Base-by-base conservation (phyloP, 2,329 filamentous ascomycete genomes). In the Hymenoscyphus fraxineus region DNA sequence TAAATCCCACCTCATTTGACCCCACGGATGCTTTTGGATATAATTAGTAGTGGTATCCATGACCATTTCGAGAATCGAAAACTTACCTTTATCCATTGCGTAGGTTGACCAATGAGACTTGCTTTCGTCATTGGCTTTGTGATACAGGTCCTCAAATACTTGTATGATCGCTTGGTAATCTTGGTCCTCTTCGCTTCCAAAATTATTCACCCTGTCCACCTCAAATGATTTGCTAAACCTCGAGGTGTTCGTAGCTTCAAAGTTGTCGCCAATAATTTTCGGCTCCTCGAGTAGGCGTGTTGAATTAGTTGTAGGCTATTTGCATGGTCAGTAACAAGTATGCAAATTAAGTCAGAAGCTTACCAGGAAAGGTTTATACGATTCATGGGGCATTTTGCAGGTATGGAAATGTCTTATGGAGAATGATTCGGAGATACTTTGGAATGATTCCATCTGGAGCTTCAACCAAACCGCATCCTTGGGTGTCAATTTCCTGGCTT, bases 371-470 rank as follows among this genome's bases (percentile, higher is more conserved):
- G 47, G 47, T 27, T 19, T 27, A 58, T 39, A 38, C 9, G 19
- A 19, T 38, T 58, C 9, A 31, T 58, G 55, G 3, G 55, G 31
- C 31, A 19, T 58, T 15, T 31, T 38, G 15, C 55, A 58, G 35
- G 16, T 58, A 15, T 58, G 55, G 13, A 58, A 58, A 15, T 58
- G 6, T 15, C 16, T 16, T 16, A 58, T 58, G n/a, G 22, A 13
- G n/a, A 58, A 58, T 16, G 31, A 58, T 6, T 58, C 55, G 15
- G 55, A 58, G n/a, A 58, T 58, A 31, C 31, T 58, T 35, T 58
- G 55, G n/a, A 58, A 58, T 16, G 55, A 58, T 35, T 58, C 55
- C 55, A 58, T n/a, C 27, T 58, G 55, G 12, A 58, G n/a, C 35
- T 58, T 58, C 5, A 38, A 31, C 55, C 55, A 58, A n/a, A 39